phyloP scores from a whole-genome alignment of 331 rosid species.

The Cydonia oblonga region DNA sequence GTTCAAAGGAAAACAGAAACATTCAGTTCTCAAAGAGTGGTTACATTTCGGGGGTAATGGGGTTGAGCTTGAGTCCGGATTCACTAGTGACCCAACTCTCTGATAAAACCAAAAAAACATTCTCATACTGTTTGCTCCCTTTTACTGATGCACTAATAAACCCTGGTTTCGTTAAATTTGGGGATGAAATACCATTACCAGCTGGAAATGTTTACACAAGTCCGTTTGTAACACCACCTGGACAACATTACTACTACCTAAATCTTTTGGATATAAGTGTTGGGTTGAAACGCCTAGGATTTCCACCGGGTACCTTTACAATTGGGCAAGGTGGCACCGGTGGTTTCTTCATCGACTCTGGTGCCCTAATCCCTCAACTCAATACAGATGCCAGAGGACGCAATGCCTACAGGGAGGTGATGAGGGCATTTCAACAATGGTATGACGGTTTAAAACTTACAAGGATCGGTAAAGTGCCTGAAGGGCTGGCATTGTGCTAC shows the following conservation, averaged over 20 bases:
- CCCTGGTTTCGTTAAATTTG: conserved; percentile 1
- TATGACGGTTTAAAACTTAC: background rate
- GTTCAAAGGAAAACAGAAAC: background rate
- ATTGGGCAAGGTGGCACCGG: background rate
- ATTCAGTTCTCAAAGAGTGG: background rate
- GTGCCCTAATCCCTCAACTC: conserved; percentile 2
- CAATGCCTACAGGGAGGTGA: background rate
- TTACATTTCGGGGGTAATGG: conserved; percentile 5
- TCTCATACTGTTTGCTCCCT: conserved; percentile 13
- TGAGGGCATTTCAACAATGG: background rate
- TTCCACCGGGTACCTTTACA: background rate
- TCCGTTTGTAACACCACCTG: background rate
- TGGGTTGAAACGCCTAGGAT: background rate
- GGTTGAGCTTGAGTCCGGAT: background rate
- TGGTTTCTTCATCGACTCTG: background rate
- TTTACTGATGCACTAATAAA: background rate
- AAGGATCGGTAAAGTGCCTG: background rate
- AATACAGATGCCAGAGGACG: background rate
- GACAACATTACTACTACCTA: background rate
- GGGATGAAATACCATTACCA: background rate
- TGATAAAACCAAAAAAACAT: background rate
- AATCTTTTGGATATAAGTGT: conserved; percentile 15
- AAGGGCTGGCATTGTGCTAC: conserved; percentile 5
- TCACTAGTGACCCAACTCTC: background rate
- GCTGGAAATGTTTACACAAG: background rate